Conservation (phyloP, 2,329 filamentous ascomycete genomes). For the Fusarium citri region DNA sequence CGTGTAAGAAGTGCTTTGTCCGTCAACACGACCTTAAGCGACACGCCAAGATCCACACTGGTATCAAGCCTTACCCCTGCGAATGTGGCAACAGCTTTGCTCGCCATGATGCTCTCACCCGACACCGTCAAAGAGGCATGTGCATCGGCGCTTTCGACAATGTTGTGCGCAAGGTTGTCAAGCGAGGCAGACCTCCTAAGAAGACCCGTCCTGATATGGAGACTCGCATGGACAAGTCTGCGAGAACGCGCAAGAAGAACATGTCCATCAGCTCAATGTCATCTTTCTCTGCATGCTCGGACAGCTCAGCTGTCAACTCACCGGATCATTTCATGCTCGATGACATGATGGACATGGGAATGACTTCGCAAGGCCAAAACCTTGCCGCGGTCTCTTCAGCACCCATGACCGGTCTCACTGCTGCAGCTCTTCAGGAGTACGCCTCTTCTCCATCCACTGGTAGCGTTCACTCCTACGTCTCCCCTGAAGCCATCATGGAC, state of each 20-base stretch:
- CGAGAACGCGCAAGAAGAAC: constrained; percentile 67
- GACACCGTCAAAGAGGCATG: constrained; percentile 95
- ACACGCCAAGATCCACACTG: constrained; percentile 96
- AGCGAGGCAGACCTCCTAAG: constrained; percentile 69
- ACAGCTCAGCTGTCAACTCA: constrained; percentile 66
- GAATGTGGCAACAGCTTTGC: constrained; percentile 95
- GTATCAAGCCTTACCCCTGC: constrained; percentile 94
- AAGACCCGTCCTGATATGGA: constrained; percentile 70
- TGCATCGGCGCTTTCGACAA: constrained; percentile 95
- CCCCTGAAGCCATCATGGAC: constrained; percentile 59
- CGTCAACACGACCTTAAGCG: constrained; percentile 97
- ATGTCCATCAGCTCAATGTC: constrained; percentile 60
- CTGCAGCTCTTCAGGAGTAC: constrained; percentile 50
- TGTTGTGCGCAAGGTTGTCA: constrained; percentile 68
- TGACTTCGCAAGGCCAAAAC: constrained; percentile 44
- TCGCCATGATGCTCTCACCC: constrained; percentile 91
- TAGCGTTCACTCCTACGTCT: constrained; percentile 58
- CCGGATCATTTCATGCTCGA: constrained; percentile 63
- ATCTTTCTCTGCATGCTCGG: constrained; percentile 68
- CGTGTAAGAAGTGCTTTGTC: constrained; percentile 95
- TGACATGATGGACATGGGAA: constrained; percentile 60
- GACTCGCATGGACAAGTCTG: constrained; percentile 67
- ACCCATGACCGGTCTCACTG: constrained; percentile 52
- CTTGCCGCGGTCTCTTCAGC: constrained; percentile 60
- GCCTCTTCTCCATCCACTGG: constrained; percentile 55